These are phyloP conservation scores for Mycocentrospora acerina DNA, from an alignment of 2,329 filamentous ascomycete genomes.

Conservation along the genomic window DNA sequence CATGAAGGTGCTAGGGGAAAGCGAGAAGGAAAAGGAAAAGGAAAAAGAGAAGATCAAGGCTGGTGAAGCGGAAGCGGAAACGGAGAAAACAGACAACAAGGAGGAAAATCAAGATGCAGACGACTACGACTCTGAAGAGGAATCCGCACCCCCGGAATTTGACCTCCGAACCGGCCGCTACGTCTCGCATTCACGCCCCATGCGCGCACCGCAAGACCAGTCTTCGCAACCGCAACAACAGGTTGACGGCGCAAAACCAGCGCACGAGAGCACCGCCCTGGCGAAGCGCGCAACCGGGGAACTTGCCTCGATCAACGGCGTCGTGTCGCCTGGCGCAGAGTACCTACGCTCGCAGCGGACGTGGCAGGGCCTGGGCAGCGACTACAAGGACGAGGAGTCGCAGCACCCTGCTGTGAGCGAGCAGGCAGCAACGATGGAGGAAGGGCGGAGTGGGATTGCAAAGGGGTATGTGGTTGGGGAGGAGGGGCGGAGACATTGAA, in stretches of 20 bases:
- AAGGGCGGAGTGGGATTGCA: constrained; percentile 85
- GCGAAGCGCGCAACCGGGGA: constrained; percentile 68
- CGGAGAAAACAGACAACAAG: constrained; percentile 12
- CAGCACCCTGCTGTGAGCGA: no score
- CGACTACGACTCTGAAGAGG: constrained; percentile 68
- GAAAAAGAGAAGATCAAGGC: constrained; percentile 8
- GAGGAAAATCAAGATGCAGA: constrained; percentile 38
- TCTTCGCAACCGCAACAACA: constrained; percentile 2
- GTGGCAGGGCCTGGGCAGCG: constrained; percentile 89
- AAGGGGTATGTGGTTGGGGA: constrained; percentile 81
- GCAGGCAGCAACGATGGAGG: constrained; percentile 70
- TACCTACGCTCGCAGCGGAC: constrained; percentile 79
- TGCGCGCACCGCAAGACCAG: constrained; percentile 43
- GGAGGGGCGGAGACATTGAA: constrained; percentile 26
- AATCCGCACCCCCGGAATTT: constrained; percentile 77
- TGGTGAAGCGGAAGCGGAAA: constrained; percentile 51
- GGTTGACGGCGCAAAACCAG: constrained; percentile 2
- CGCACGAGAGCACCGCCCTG: constrained; percentile 53
- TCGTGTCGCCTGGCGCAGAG: constrained; percentile 89
- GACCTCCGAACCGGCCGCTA: constrained; percentile 87
- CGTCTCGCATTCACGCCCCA: constrained; percentile 74
- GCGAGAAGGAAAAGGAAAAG: constrained; percentile 12
- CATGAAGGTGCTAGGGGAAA: constrained; percentile 60
- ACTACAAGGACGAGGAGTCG: constrained; percentile 70
- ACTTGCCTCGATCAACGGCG: constrained; percentile 77